Evolutionary conservation across 768 basidiomycete species (phyloP).

Genomic region (Strobilomyces confusus): DNA sequence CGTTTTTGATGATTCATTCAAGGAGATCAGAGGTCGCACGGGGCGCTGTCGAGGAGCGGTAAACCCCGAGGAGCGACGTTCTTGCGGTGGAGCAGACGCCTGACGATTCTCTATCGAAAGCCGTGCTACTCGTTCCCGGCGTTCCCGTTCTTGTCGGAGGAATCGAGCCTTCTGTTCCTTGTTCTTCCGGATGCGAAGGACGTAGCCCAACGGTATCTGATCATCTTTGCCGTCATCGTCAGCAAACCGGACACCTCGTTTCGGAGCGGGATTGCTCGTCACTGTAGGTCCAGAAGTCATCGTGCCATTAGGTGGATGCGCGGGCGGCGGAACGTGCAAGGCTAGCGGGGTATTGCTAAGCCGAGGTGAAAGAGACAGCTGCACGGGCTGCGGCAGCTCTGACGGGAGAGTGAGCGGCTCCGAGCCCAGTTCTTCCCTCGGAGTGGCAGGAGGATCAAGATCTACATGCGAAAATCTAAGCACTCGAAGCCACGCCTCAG

Average conservation of each 20-base stretch:
- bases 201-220: slow-evolving; percentile 61
- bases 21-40: slow-evolving; percentile 12
- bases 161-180: slow-evolving; percentile 71
- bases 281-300: slow-evolving; percentile 10
- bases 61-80: slow-evolving; percentile 14
- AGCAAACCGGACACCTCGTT: slow-evolving; percentile 61
- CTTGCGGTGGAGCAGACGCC: slow-evolving; percentile 5
- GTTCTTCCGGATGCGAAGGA: slow-evolving; percentile 67
- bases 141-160: slow-evolving; percentile 55
- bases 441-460: slow-evolving; percentile 20
- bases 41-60: slow-evolving; percentile 14
- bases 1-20: slow-evolving; percentile 10
- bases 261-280: slow-evolving; percentile 16
- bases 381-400: neutral
- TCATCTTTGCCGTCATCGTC: slow-evolving; percentile 64
- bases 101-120: slow-evolving; percentile 31
- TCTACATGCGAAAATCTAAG: slow-evolving; percentile 18
- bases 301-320: neutral
- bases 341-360: neutral
- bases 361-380: slow-evolving; percentile 2
- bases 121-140: slow-evolving; percentile 39
- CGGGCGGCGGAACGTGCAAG: neutral
- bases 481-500: neutral
- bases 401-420: slow-evolving; percentile 3
- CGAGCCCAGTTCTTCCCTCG: neutral